Evolutionary conservation across 257 asterid species (phyloP), one percentile per base, ranked within the genome.

Genomic region (Nyctanthes arbortristis): DNA sequence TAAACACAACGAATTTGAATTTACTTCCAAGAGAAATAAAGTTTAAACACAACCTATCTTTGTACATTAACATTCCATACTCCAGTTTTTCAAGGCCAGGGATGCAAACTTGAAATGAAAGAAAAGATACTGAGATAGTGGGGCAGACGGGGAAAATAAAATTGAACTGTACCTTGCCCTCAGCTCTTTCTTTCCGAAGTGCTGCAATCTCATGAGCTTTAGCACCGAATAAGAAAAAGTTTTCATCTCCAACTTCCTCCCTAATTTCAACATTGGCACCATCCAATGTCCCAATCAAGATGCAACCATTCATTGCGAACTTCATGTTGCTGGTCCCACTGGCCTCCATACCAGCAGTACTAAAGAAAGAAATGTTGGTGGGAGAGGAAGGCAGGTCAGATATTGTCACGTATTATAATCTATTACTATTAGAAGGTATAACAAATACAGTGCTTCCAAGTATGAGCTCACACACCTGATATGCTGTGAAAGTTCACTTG

Each of bases 311-410:
- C 97, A 90, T 90, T 3, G 94, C 75, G 58, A 90, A 90, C 81
- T 90, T 90, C 97, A 88, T 90, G 87, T 90, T 90, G 86, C 97
- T 90, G 49, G 97, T 88, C 78, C 97, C 97, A 75, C 97, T 90
- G 63, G 97, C 96, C 78, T 90, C 97, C 96, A 90, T 90, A 49
- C 97, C 97, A 75, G 96, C 97, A 73, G 94, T 90, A 80, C 97
- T 86, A 58, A 13, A 58, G 12, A 61, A 20, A 28, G 75, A 45
- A 49, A 66, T 1, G 35, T 57, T 34, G 58, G 63, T 49, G 63
- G 66, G 31, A 33, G 35, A 43, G 57, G 45, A 68, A 49, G 52
- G 28, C 47, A 40, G 69, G 66, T 68, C 67, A 75, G 67, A 69
- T 30, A 67, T 20, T 20, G 31, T 75, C 27, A 69, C 7, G 37